These are phyloP conservation scores for Wickerhamomyces sydowiorum DNA, from an alignment of 805 yeast genomes.

Conservation along the genomic window DNA sequence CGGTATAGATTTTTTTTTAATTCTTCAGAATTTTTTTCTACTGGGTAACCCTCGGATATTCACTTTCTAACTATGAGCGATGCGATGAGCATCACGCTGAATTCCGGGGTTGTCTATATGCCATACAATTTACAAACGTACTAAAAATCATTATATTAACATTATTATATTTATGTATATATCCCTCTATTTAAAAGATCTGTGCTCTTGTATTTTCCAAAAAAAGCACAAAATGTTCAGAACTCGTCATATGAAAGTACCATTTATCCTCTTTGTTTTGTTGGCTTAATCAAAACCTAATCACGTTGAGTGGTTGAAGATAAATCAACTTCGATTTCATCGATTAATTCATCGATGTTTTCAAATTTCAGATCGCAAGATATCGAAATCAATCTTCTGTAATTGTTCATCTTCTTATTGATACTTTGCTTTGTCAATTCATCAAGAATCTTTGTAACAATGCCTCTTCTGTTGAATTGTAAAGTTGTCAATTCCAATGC, in stretches of 20 bases:
- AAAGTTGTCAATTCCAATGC: conserved; percentile 41
- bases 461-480: conserved; percentile 43
- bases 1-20: neutral
- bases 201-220: neutral
- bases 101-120: neutral
- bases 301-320: conserved; percentile 1
- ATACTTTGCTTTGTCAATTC: conserved; percentile 39
- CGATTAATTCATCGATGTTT: conserved; percentile 74
- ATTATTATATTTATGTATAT: too few relatives aligned
- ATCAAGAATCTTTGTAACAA: conserved; percentile 45
- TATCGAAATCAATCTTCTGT: conserved; percentile 69
- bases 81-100: neutral
- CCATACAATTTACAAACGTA: neutral
- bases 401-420: conserved; percentile 63
- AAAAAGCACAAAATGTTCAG: too few relatives aligned
- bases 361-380: conserved; percentile 75
- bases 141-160: neutral
- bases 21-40: neutral
- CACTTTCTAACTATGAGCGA: too few relatives aligned
- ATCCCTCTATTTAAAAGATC: neutral
- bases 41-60: neutral
- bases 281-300: too few relatives aligned
- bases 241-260: too few relatives aligned
- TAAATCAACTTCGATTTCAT: conserved; percentile 58
- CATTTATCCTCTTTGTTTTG: too few relatives aligned